These are phyloP conservation scores for Cucurbita ficifolia DNA, from an alignment of 306 rosid genomes.

Conservation along the genomic window DNA sequence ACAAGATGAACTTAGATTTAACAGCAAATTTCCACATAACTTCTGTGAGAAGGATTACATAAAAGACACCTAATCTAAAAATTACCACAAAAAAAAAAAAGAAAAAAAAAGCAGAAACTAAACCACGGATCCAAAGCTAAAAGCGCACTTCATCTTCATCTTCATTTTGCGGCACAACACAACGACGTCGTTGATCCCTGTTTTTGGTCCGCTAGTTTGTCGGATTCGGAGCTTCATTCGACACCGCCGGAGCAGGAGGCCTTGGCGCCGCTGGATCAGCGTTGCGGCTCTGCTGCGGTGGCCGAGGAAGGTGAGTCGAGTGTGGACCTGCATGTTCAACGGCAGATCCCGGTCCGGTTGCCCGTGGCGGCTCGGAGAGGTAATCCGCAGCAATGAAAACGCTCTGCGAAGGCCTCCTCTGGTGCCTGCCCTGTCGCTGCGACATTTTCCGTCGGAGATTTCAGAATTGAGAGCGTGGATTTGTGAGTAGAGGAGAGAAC, in stretches of 20 bases:
- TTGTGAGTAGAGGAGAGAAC: neutral
- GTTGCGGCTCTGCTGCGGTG: neutral
- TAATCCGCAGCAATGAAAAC: slow-evolving; percentile 13
- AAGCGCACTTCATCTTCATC: neutral
- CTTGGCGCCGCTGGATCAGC: neutral
- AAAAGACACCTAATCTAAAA: too few species aligned
- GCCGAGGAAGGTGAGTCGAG: neutral
- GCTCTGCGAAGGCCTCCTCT: slow-evolving; percentile 30
- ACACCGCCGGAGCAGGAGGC: neutral
- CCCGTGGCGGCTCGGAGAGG: slow-evolving; percentile 2
- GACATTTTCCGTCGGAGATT: slow-evolving; percentile 14
- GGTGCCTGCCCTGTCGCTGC: slow-evolving; percentile 20
- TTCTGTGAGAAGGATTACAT: too few species aligned
- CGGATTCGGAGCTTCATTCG: neutral
- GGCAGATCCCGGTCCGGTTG: neutral
- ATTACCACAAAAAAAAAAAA: too few species aligned
- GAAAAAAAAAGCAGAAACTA: neutral
- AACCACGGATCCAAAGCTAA: neutral
- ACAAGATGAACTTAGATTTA: too few species aligned
- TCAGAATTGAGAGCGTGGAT: neutral
- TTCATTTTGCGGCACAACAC: neutral
- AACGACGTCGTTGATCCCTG: neutral
- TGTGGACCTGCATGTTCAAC: neutral
- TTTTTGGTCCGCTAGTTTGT: neutral
- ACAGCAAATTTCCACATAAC: too few species aligned